Evolutionary conservation across 805 yeast species (phyloP).

Genomic region (Candida ortonii): DNA sequence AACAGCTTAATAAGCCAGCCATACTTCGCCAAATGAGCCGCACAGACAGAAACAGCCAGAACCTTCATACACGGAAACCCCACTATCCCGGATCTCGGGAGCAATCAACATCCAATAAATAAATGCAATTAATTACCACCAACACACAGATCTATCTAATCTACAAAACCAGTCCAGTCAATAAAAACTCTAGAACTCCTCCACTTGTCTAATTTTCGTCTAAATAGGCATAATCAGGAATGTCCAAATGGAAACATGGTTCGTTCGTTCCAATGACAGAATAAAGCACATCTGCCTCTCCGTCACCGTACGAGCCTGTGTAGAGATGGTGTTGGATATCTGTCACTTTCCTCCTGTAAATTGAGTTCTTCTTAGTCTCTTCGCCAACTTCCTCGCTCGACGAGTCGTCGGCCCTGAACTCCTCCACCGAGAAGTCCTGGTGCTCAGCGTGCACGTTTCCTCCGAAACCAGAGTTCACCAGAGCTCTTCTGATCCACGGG

Average conservation of each 20-base stretch:
- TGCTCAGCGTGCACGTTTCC: conserved; percentile 15
- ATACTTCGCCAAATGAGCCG: no score
- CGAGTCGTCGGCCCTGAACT: conserved; percentile 10
- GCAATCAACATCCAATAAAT: no score
- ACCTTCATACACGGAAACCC: no score
- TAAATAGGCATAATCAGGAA: conserved; percentile 50
- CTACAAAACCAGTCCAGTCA: no score
- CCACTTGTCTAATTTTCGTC: conserved; percentile 8
- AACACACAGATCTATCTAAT: no score
- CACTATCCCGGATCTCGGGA: no score
- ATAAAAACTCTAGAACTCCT: no score
- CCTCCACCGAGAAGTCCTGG: conserved; percentile 9
- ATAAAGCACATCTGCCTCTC: conserved; percentile 16
- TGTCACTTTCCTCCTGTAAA: not conserved
- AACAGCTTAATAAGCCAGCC: no score
- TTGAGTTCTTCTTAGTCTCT: conserved; percentile 29
- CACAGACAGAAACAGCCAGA: no score
- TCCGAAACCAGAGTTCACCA: conserved; percentile 78
- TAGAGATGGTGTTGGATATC: conserved; percentile 18
- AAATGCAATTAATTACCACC: no score
- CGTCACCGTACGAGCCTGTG: conserved; percentile 19
- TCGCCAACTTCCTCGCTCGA: conserved; percentile 26
- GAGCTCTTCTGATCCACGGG: conserved; percentile 82
- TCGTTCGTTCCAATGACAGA: conserved; percentile 64
- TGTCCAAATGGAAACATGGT: conserved; percentile 76